Percentiles rank a stretch among this genome's conserved stretches.
Evolutionary conservation across 495 filamentous ascomycete species (phyloP).

Genomic region (Acidiella bohemica): DNA sequence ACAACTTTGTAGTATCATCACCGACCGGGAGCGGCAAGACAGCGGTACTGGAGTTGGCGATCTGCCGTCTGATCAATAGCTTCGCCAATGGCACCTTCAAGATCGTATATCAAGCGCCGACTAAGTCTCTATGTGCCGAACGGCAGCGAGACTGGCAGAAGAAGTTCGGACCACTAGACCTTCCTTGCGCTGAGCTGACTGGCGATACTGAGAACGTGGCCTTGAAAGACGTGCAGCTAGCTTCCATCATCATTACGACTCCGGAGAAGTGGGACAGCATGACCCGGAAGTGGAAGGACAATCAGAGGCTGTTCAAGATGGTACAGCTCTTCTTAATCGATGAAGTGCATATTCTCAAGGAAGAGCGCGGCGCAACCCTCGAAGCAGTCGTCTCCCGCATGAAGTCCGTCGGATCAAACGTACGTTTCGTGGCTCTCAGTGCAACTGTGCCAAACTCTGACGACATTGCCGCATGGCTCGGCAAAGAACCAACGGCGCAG

Average conservation of each 20-base stretch:
- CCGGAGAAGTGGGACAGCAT: slow-evolving; percentile 99
- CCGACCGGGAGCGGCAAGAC: slow-evolving; percentile 95
- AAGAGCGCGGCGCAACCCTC: slow-evolving; percentile 73
- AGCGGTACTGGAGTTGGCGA: slow-evolving; percentile 76
- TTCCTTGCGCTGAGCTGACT: slow-evolving; percentile 75
- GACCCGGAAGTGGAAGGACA: slow-evolving; percentile 90
- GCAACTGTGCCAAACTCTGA: slow-evolving; percentile 87
- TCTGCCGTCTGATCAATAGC: slow-evolving; percentile 59
- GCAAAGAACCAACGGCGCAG: slow-evolving; percentile 52
- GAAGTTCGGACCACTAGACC: slow-evolving; percentile 63
- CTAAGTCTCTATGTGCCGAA: slow-evolving; percentile 84
- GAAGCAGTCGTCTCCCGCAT: slow-evolving; percentile 95
- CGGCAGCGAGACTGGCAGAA: slow-evolving; percentile 68
- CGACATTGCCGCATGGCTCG: slow-evolving; percentile 88
- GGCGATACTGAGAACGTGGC: slow-evolving; percentile 76
- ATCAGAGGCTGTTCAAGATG: slow-evolving; percentile 66
- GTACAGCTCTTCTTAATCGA: slow-evolving; percentile 90
- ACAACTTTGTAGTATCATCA: slow-evolving; percentile 80
- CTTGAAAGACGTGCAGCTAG: slow-evolving; percentile 59
- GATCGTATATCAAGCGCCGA: slow-evolving; percentile 90
- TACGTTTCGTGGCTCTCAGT: slow-evolving; percentile 83
- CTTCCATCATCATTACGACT: slow-evolving; percentile 88
- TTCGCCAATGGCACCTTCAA: slow-evolving; percentile 63
- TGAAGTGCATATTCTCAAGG: slow-evolving; percentile 91
- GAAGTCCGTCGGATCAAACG: slow-evolving; percentile 77